phyloP scores from a whole-genome alignment of 2,329 filamentous ascomycete genomes.

The Diaporthe humulicola region DNA sequence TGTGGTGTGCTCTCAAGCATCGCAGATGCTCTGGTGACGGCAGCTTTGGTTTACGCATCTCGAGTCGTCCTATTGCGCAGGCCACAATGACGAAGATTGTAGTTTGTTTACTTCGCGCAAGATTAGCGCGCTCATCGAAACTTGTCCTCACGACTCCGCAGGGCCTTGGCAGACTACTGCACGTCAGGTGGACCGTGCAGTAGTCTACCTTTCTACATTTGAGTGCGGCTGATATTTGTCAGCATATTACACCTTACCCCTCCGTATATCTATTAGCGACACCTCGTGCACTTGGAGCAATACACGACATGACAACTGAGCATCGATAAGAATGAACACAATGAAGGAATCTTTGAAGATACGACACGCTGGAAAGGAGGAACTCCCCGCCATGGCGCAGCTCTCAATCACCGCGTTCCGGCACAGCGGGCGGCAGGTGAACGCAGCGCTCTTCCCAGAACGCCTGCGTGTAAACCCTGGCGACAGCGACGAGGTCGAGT shows the following conservation, averaged over 20 bases:
- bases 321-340: background rate
- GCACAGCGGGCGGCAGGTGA: constrained; percentile 26
- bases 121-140: background rate
- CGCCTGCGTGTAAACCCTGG: background rate
- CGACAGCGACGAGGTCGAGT: constrained; percentile 6
- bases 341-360: background rate
- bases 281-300: background rate
- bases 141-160: background rate
- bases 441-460: constrained; percentile 34
- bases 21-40: background rate
- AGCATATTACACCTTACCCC: background rate
- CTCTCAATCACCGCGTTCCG: constrained; percentile 16
- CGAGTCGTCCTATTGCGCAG: background rate
- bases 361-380: constrained; percentile 15
- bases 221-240: background rate
- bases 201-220: no score
- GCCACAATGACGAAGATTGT: background rate
- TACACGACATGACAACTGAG: background rate
- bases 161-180: no score
- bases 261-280: background rate
- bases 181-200: no score
- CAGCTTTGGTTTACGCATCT: background rate
- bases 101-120: background rate
- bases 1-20: background rate
- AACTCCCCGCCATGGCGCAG: background rate